Percentiles rank a stretch among this genome's conserved stretches.
Conservation (phyloP, 2,329 filamentous ascomycete species). For the Rugonectria rugulosa region DNA sequence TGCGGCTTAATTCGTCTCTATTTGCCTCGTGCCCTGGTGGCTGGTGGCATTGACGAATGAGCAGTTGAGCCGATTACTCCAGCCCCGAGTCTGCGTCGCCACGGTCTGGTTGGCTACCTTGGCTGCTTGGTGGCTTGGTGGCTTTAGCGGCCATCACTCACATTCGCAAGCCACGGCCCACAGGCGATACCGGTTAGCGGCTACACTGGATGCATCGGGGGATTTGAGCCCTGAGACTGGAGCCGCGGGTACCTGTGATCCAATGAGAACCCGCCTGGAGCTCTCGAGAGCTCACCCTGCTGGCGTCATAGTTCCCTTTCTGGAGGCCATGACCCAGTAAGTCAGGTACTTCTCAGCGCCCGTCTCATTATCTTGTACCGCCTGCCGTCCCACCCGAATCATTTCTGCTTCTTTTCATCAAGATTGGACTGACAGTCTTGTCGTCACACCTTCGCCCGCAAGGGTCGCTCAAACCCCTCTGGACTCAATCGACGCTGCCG, state of each 20-base stretch:
- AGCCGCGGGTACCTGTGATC: background rate
- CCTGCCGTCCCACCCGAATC: constrained; percentile 1
- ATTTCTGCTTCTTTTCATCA: background rate
- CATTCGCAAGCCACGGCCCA: too few species aligned
- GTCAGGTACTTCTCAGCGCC: too few species aligned
- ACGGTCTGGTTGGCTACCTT: too few species aligned
- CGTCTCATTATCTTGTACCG: background rate
- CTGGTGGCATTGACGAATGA: too few species aligned
- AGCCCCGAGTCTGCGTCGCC: too few species aligned
- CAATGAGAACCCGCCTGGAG: background rate
- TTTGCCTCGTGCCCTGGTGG: too few species aligned
- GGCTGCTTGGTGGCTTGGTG: background rate
- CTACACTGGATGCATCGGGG: background rate
- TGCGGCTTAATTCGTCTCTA: too few species aligned
- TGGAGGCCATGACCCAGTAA: background rate
- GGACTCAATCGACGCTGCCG: background rate
- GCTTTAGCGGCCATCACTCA: background rate
- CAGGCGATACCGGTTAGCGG: too few species aligned
- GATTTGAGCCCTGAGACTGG: constrained; percentile 1
- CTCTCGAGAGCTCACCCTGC: background rate
- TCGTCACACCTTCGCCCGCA: background rate
- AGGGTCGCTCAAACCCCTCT: background rate
- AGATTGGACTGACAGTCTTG: background rate
- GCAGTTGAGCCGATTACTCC: too few species aligned
- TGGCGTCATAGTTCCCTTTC: constrained; percentile 15